These are phyloP conservation scores for Malus hybrid DNA, from an alignment of 331 rosid genomes.

Conservation along the genomic window DNA sequence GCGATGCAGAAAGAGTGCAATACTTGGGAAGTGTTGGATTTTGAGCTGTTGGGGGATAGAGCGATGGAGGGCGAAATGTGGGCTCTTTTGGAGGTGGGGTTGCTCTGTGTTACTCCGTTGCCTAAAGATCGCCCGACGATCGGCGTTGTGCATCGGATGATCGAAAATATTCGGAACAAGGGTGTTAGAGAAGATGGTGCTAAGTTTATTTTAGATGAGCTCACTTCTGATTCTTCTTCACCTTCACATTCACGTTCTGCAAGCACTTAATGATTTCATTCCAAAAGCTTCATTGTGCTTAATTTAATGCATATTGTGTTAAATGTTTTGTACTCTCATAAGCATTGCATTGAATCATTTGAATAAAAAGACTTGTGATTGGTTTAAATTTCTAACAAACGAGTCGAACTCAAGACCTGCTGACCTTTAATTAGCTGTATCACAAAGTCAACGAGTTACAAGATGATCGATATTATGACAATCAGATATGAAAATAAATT, in stretches of 20 bases:
- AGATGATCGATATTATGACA: not conserved
- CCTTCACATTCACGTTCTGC: not conserved
- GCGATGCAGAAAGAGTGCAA: not conserved
- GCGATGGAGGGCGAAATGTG: constrained; percentile 15
- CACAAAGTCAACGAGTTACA: not conserved
- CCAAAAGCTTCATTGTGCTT: not conserved
- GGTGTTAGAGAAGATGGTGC: not conserved
- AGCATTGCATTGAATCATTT: not conserved
- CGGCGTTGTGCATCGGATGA: constrained; percentile 19
- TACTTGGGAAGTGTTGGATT: constrained; percentile 21
- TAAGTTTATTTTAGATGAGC: constrained; percentile 7
- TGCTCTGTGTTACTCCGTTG: constrained; percentile 17
- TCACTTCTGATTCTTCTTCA: constrained; percentile 12
- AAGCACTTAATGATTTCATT: not conserved
- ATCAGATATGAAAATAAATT: not conserved
- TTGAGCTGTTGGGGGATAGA: constrained; percentile 13
- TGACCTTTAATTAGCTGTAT: too few species aligned
- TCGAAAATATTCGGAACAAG: constrained; percentile 10
- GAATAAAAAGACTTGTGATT: not conserved
- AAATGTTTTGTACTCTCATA: not conserved
- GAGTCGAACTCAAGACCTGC: not conserved
- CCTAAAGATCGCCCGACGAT: constrained; percentile 20
- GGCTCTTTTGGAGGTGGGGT: constrained; percentile 15
- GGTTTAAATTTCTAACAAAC: not conserved
- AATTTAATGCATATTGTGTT: not conserved